phyloP scores from a whole-genome alignment of 495 filamentous ascomycete genomes.

The Haplographium delicatum region DNA sequence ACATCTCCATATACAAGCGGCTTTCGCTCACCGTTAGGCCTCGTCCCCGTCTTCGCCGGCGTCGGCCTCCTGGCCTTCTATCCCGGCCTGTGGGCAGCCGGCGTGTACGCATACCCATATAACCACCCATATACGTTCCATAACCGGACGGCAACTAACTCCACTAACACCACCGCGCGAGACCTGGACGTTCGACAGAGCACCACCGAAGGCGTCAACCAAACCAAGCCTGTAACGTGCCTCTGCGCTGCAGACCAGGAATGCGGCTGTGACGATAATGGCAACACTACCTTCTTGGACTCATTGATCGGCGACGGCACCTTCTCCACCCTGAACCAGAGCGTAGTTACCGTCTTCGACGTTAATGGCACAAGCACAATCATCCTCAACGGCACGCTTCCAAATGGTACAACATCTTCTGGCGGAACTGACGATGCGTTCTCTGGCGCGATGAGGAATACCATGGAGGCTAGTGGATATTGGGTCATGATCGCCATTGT shows the following conservation, averaged over 20 bases:
- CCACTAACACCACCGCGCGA: conserved; percentile 8
- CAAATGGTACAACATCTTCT: conserved; percentile 72
- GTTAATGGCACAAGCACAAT: conserved; percentile 75
- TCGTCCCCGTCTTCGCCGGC: conserved; percentile 53
- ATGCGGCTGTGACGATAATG: conserved; percentile 78
- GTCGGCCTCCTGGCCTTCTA: conserved; percentile 44
- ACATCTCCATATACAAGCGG: conserved; percentile 64
- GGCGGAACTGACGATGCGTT: conserved; percentile 46
- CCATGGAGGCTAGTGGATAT: conserved; percentile 50
- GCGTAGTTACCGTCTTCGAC: conserved; percentile 53
- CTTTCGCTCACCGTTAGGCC: conserved; percentile 44
- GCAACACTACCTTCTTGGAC: conserved; percentile 50
- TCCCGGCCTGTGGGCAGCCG: conserved; percentile 55
- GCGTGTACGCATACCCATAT: conserved; percentile 68
- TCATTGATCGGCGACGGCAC: conserved; percentile 61
- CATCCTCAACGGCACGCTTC: conserved; percentile 78
- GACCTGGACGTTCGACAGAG: conserved; percentile 16
- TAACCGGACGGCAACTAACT: conserved; percentile 43
- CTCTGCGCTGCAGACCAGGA: conserved; percentile 62
- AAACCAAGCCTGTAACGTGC: conserved; percentile 68
- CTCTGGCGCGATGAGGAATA: conserved; percentile 26
- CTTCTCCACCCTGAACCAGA: conserved; percentile 52
- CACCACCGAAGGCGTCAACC: conserved; percentile 37
- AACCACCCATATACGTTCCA: conserved; percentile 53
- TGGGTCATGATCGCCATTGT: conserved; percentile 57